phyloP scores from a whole-genome alignment of 2,329 filamentous ascomycete species.

The Fusarium hostae region DNA sequence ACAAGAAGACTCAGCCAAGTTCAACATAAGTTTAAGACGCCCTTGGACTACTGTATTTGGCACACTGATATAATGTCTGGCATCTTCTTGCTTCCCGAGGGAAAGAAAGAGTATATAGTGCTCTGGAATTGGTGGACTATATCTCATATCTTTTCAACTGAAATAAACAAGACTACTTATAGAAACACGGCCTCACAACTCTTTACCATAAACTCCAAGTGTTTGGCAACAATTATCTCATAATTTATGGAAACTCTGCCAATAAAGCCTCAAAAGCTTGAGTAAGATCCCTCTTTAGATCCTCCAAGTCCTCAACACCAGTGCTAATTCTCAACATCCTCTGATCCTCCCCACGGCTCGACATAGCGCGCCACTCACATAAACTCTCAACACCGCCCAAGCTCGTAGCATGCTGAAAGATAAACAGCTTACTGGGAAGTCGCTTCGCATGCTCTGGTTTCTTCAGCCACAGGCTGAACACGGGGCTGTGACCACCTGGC shows the following conservation, averaged over 20 bases:
- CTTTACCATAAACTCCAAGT: neutral
- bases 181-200: neutral
- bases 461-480: conserved; percentile 80
- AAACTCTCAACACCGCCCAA: conserved; percentile 84
- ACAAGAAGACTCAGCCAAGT: neutral
- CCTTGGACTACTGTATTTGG: neutral
- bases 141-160: neutral
- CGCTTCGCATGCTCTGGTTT: conserved; percentile 68
- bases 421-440: conserved; percentile 79
- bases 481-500: conserved; percentile 88
- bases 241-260: neutral
- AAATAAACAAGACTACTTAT: accelerated
- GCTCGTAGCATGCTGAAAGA: conserved; percentile 96
- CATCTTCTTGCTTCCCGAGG: accelerated
- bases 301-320: conserved; percentile 87
- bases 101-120: neutral
- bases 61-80: too few relatives aligned
- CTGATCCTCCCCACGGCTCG: conserved; percentile 77
- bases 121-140: neutral
- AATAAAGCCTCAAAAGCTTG: conserved; percentile 70
- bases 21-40: too few relatives aligned
- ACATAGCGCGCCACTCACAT: conserved; percentile 93
- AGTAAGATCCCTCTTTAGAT: conserved; percentile 79
- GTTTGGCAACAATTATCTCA: neutral
- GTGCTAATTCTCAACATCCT: conserved; percentile 83